Conservation (phyloP, 257 asterid species). For the Nicotiana attenuata region DNA sequence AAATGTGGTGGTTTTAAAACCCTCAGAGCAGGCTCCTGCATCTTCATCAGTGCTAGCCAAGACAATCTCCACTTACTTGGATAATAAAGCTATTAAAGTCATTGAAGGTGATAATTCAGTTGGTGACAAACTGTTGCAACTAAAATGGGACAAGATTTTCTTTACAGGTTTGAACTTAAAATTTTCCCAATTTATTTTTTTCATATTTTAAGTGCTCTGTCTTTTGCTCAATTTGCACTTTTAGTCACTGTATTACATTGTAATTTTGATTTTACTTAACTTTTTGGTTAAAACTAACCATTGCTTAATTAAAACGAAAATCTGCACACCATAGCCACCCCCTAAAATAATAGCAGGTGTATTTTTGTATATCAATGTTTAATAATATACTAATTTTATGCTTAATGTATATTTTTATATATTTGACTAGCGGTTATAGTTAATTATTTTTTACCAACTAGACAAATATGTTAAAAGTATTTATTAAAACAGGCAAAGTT, state of each 20-base stretch:
- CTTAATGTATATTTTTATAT: no score
- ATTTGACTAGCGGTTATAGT: no score
- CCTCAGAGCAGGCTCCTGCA: slow-evolving; percentile 74
- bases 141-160: slow-evolving; percentile 76
- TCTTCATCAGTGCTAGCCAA: slow-evolving; percentile 52
- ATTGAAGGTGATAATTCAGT: slow-evolving; percentile 59
- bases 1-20: slow-evolving; percentile 55
- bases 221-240: not conserved
- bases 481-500: no score
- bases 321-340: no score
- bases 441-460: no score
- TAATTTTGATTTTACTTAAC: no score
- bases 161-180: slow-evolving; percentile 53
- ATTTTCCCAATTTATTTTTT: not conserved
- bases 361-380: no score
- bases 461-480: no score
- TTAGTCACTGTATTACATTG: not conserved
- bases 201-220: not conserved
- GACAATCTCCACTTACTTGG: slow-evolving; percentile 40
- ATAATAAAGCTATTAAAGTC: slow-evolving; percentile 51
- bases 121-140: slow-evolving; percentile 49
- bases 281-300: no score
- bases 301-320: no score
- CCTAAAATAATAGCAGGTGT: no score
- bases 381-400: no score